These are phyloP conservation scores for Pelargonium fulgidum DNA, from an alignment of 441 rosid genomes.

Conservation along the genomic window DNA sequence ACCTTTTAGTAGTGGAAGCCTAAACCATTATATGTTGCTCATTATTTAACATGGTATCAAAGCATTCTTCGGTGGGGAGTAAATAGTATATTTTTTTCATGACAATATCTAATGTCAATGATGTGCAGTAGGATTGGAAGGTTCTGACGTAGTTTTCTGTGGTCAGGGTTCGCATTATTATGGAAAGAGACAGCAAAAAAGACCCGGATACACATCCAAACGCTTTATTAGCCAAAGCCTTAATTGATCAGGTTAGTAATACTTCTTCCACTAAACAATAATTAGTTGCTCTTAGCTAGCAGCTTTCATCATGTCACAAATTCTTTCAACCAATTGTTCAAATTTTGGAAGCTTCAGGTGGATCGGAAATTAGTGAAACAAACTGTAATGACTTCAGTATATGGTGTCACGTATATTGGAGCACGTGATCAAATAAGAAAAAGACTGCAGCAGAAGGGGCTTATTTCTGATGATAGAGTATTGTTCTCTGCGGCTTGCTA, in stretches of 20 bases:
- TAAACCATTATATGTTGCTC: too few relatives aligned
- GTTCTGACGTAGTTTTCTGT: slow-evolving; percentile 17
- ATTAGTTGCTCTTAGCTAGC: background rate
- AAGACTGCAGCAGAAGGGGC: slow-evolving; percentile 89
- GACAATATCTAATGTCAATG: background rate
- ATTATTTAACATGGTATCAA: too few relatives aligned
- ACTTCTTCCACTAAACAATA: slow-evolving; percentile 12
- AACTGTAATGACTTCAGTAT: slow-evolving; percentile 98
- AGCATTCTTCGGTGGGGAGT: background rate
- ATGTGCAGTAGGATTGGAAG: slow-evolving; percentile 16
- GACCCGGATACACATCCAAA: slow-evolving; percentile 65
- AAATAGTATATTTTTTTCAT: background rate
- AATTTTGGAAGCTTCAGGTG: slow-evolving; percentile 50
- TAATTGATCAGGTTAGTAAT: slow-evolving; percentile 66
- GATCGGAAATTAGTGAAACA: slow-evolving; percentile 91
- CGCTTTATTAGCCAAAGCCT: slow-evolving; percentile 69
- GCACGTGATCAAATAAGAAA: slow-evolving; percentile 94
- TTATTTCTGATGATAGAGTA: slow-evolving; percentile 69
- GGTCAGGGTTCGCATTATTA: slow-evolving; percentile 76
- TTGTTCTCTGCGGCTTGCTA: slow-evolving; percentile 78
- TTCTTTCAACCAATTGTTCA: slow-evolving; percentile 16
- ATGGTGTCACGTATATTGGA: slow-evolving; percentile 95
- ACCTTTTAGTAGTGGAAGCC: too few relatives aligned
- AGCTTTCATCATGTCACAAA: background rate
- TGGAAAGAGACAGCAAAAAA: slow-evolving; percentile 67